Conservation (phyloP, 768 basidiomycete species). For the Psilocybe tampanensis region DNA sequence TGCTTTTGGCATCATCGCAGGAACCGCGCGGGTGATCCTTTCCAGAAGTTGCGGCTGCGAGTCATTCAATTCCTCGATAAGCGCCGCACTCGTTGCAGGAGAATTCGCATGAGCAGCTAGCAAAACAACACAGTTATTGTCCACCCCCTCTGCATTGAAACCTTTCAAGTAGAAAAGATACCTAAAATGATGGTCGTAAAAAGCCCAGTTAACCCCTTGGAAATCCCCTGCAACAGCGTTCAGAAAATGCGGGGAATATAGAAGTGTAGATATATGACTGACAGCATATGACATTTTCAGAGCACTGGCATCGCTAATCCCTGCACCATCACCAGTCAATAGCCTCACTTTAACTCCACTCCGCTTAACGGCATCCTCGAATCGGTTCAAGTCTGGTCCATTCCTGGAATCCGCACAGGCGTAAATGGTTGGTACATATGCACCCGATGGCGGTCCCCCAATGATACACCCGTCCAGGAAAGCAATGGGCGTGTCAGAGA, state of each 20-base stretch:
- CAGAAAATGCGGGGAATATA: constrained; percentile 1
- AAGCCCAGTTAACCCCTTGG: constrained; percentile 55
- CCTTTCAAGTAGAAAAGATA: constrained; percentile 27
- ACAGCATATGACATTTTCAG: constrained; percentile 69
- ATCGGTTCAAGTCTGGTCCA: constrained; percentile 34
- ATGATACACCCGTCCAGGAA: constrained; percentile 63
- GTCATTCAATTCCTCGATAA: constrained; percentile 46
- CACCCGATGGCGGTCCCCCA: constrained; percentile 52
- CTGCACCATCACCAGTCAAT: constrained; percentile 47
- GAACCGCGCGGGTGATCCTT: constrained; percentile 39
- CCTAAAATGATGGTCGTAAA: constrained; percentile 59
- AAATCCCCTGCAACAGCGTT: constrained; percentile 44
- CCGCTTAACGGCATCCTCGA: constrained; percentile 40
- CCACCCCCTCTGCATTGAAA: neutral
- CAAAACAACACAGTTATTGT: neutral
- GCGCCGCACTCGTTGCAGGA: constrained; percentile 60
- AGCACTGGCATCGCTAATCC: constrained; percentile 60
- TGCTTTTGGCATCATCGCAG: constrained; percentile 60
- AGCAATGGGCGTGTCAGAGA: constrained; percentile 34
- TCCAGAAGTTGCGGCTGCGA: constrained; percentile 49
- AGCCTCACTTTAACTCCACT: constrained; percentile 46
- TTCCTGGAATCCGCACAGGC: constrained; percentile 45
- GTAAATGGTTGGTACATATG: constrained; percentile 57
- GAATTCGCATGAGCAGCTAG: constrained; percentile 58
- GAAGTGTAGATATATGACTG: constrained; percentile 19